Evolutionary conservation across 257 asterid species (phyloP).

Genomic region (Rauvolfia tetraphylla): DNA sequence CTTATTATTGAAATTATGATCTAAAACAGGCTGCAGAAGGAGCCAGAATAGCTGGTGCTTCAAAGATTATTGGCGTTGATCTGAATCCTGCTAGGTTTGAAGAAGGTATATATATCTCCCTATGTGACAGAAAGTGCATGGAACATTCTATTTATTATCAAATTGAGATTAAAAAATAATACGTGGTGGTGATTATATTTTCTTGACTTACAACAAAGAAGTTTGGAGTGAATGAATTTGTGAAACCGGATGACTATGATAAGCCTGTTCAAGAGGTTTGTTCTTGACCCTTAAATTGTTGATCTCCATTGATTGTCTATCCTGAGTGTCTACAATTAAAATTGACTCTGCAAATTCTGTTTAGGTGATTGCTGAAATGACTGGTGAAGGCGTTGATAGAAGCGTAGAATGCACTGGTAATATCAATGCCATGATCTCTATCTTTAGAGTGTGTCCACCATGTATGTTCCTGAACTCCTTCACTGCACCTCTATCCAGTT

Average conservation of each 20-base stretch:
- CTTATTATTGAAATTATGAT: no score
- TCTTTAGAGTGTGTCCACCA: conserved; percentile 85
- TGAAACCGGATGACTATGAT: conserved; percentile 67
- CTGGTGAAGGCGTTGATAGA: conserved; percentile 70
- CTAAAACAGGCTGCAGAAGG: conserved; percentile 76
- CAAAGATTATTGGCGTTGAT: conserved; percentile 72
- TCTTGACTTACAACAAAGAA: conserved; percentile 52
- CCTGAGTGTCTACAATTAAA: background rate
- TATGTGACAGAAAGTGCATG: no score
- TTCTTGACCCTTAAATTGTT: background rate
- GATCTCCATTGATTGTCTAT: background rate
- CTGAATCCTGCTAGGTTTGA: no score
- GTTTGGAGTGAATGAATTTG: conserved; percentile 74
- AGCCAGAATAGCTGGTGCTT: conserved; percentile 76
- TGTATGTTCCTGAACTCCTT: no score
- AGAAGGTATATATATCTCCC: no score
- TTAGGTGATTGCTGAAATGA: conserved; percentile 67
- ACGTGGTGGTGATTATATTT: background rate
- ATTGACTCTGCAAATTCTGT: background rate
- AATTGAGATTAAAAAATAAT: no score
- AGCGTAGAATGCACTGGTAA: conserved; percentile 84
- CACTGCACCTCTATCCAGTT: no score
- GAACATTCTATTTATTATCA: no score
- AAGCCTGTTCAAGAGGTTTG: no score
- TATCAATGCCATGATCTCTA: conserved; percentile 67